Evolutionary conservation across 164 flowering plant species (phyloP), one percentile per base, ranked within the genome.

Genomic region (Pachysandra terminalis): DNA sequence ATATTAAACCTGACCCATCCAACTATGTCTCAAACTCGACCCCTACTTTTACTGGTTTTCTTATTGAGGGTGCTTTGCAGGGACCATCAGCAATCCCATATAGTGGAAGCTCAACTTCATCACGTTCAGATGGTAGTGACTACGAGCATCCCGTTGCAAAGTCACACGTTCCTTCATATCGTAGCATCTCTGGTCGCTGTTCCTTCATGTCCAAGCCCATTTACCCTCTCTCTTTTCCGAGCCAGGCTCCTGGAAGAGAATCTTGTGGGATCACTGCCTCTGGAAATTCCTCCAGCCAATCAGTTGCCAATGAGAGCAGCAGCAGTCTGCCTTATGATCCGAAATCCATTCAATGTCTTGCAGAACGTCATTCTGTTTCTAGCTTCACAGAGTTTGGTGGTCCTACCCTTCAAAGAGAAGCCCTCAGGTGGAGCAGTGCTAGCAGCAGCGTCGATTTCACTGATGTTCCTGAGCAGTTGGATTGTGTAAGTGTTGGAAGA

Each of bases 201-300:
- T 89, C 84, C 64, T 90, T 89, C 66, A 81, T 86, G 86, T 85
- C 98, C 28, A 93, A 93, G 66, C 86, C 98, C 19, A 79, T 90
- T 60, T 88, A 93, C 56, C 98, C 98, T 14, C 68, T 89, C 59
- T 82, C 87, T 37, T 74, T 85, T 71, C 81, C 82, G 3, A 72
- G 65, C 28, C 78, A 71, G 48, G 57, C 72, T 61, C 67, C 78
- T 10, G 63, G 73, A 13, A 73, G 76, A 73, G 90, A 84, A 67
- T 67, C 66, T 66, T 71, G 70, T 54, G 77, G 74, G 58, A 53
- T 70, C 65, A 41, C 72, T 22, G 24, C 70, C 53, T 21, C 70
- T 58, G 61, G 59, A 58, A 73, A 55, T 63, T 32, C 24, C 32
- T 41, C 59, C 5, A 49, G 55, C 60, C 58, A 22, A 59, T 9